phyloP scores from a whole-genome alignment of 2,329 filamentous ascomycete species.

The Davidsoniella australis region DNA sequence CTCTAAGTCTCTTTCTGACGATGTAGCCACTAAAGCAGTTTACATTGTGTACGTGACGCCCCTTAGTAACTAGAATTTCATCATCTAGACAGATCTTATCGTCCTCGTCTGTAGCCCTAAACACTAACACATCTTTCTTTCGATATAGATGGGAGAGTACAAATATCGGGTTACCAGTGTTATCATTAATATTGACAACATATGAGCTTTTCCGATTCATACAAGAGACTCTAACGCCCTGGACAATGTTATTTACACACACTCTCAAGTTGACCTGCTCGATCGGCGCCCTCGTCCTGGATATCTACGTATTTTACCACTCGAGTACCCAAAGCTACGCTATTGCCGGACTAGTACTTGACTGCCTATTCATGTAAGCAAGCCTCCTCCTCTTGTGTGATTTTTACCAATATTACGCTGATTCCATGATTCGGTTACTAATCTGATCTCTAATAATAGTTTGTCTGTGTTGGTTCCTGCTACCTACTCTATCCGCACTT shows the following conservation, averaged over 20 bases:
- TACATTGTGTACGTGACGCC: slow-evolving; percentile 8
- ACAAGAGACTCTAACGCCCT: slow-evolving; percentile 35
- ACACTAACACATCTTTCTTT: background rate
- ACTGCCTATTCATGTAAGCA: slow-evolving; percentile 31
- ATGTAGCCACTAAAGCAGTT: background rate
- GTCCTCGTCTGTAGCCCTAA: too few relatives aligned
- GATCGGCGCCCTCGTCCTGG: slow-evolving; percentile 30
- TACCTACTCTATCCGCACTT: slow-evolving; percentile 29
- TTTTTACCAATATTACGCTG: too few relatives aligned
- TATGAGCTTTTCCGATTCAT: slow-evolving; percentile 30
- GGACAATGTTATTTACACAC: slow-evolving; percentile 35
- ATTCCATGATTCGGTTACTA: background rate
- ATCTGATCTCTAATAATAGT: slow-evolving; percentile 17
- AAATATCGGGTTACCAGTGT: slow-evolving; percentile 32
- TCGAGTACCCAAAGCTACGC: slow-evolving; percentile 30
- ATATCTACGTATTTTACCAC: slow-evolving; percentile 31
- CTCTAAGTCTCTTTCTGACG: slow-evolving; percentile 15
- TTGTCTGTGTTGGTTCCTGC: slow-evolving; percentile 26
- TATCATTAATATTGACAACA: slow-evolving; percentile 29
- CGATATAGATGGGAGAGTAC: slow-evolving; percentile 32
- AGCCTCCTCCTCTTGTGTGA: background rate
- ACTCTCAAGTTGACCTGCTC: slow-evolving; percentile 32
- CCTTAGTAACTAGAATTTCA: background rate
- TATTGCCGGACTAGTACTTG: slow-evolving; percentile 30
- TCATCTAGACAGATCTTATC: too few relatives aligned